These are phyloP conservation scores for Zychaea mexicana DNA, from an alignment of 371 early-diverging fungal genomes.

Conservation along the genomic window DNA sequence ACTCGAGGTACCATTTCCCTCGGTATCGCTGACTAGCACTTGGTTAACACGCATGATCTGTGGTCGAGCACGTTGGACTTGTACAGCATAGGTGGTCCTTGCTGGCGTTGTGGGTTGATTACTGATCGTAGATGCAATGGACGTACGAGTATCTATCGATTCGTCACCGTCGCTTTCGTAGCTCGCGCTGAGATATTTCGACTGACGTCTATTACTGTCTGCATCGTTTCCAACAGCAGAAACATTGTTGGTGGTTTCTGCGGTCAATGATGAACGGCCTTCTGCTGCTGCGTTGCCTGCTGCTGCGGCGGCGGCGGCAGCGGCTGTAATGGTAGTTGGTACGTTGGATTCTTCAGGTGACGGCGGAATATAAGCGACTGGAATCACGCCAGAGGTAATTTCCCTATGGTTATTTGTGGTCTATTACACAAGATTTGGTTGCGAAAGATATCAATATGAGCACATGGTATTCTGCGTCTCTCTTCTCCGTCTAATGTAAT, in stretches of 20 bases:
- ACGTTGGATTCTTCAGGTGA: conserved; percentile 1
- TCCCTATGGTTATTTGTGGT: conserved; percentile 3
- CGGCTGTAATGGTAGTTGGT: not conserved
- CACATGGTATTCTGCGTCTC: not conserved
- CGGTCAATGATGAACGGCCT: too few relatives aligned
- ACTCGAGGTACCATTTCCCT: not conserved
- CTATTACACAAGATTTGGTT: not conserved
- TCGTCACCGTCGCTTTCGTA: conserved; percentile 18
- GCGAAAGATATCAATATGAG: not conserved
- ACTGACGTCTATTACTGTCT: not conserved
- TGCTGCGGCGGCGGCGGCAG: not conserved
- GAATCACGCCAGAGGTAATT: conserved; percentile 49
- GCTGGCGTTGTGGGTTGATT: conserved; percentile 12
- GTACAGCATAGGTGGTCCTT: conserved; percentile 33
- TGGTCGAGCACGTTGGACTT: conserved; percentile 42
- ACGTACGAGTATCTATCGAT: conserved; percentile 15
- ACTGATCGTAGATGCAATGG: conserved; percentile 20
- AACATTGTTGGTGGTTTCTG: too few relatives aligned
- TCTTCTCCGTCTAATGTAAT: not conserved
- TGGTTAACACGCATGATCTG: conserved; percentile 50
- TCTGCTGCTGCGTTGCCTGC: too few relatives aligned
- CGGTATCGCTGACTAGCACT: conserved; percentile 18
- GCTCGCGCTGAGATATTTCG: conserved; percentile 1
- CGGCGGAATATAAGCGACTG: conserved; percentile 50
- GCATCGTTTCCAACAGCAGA: too few relatives aligned